phyloP scores from a whole-genome alignment of 2,329 filamentous ascomycete species.

The Aureobasidium melanogenum region DNA sequence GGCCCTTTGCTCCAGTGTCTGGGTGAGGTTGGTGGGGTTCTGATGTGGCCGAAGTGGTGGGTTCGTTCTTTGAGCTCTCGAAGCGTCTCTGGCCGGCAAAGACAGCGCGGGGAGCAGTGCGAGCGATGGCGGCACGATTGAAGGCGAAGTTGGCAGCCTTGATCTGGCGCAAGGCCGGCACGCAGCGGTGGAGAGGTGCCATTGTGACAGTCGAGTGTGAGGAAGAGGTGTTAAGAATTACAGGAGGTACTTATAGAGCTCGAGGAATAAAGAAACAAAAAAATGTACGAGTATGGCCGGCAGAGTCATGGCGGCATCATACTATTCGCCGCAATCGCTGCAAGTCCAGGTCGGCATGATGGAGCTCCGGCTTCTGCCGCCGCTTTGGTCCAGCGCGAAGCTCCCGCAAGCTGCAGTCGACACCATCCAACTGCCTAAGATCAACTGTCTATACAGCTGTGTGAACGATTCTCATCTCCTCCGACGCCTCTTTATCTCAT shows the following conservation, averaged over 20 bases:
- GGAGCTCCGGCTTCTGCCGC: constrained; percentile 5
- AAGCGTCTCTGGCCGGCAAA: constrained; percentile 19
- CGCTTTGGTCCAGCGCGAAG: neutral
- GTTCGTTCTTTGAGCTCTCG: constrained; percentile 21
- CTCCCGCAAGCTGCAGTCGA: constrained; percentile 8
- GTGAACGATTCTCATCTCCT: neutral
- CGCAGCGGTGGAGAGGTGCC: constrained; percentile 12
- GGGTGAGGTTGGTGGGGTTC: constrained; percentile 16
- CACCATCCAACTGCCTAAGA: neutral
- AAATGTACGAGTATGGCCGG: neutral
- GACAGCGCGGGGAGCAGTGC: constrained; percentile 16
- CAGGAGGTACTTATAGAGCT: neutral
- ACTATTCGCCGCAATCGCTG: neutral
- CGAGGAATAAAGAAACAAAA: neutral
- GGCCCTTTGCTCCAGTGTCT: constrained; percentile 21
- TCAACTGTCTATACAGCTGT: neutral
- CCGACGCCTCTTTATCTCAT: neutral
- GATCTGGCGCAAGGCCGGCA: constrained; percentile 24
- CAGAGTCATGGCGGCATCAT: neutral
- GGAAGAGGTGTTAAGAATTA: neutral
- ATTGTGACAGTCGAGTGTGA: neutral
- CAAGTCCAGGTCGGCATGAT: neutral
- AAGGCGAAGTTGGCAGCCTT: constrained; percentile 24
- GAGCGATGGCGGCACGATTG: constrained; percentile 17
- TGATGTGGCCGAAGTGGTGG: constrained; percentile 22